Conservation (phyloP, 805 yeast genomes). For the Hemisphaericaspora nanyangensis region DNA sequence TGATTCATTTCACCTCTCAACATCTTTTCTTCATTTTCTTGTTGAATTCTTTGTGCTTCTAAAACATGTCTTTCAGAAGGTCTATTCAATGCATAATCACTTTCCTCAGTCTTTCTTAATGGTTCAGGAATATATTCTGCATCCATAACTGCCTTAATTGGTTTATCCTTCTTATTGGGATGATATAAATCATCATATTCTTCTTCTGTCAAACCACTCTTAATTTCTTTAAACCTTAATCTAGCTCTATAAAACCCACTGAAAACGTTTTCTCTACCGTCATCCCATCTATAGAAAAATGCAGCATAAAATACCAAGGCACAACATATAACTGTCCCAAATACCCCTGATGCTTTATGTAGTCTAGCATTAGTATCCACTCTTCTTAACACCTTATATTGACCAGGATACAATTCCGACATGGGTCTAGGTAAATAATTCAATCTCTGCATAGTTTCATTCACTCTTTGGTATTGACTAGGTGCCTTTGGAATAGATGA, state of each 20-base stretch:
- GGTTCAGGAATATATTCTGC: conserved; percentile 40
- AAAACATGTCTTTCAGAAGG: conserved; percentile 69
- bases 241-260: conserved; percentile 63
- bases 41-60: conserved; percentile 69
- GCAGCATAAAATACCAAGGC: conserved; percentile 55
- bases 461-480: conserved; percentile 61
- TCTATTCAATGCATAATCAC: conserved; percentile 52
- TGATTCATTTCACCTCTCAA: conserved; percentile 22
- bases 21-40: conserved; percentile 57
- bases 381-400: conserved; percentile 64
- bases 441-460: conserved; percentile 68
- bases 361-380: conserved; percentile 51
- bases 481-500: conserved; percentile 61
- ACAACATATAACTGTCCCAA: conserved; percentile 48
- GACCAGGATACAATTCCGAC: conserved; percentile 73
- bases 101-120: conserved; percentile 42
- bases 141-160: conserved; percentile 42
- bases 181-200: conserved; percentile 62
- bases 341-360: conserved; percentile 56
- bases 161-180: conserved; percentile 37
- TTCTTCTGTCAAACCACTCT: conserved; percentile 51
- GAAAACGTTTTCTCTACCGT: conserved; percentile 73
- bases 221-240: conserved; percentile 51
- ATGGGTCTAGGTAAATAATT: conserved; percentile 78
- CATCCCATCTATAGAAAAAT: conserved; percentile 82